phyloP scores from a whole-genome alignment of 352 stramenopile genomes.

The Thalassiosira gravida region DNA sequence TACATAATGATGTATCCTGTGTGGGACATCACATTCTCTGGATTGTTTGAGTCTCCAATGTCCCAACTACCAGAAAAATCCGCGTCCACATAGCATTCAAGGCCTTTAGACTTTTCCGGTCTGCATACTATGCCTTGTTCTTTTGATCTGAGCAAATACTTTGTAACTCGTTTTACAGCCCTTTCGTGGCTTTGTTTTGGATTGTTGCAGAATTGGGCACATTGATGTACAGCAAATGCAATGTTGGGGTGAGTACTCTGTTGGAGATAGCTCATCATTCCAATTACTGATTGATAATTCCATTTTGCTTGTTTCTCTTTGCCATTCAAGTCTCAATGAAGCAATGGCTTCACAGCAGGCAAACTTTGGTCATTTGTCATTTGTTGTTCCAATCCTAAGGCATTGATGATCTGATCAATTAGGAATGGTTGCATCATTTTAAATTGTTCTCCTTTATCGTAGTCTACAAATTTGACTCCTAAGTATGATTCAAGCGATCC shows the following conservation, averaged over 20 bases:
- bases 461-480: neutral
- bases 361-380: neutral
- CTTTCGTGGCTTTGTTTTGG: constrained; percentile 49
- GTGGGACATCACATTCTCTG: neutral
- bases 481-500: neutral
- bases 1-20: neutral
- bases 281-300: neutral
- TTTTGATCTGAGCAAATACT: constrained; percentile 57
- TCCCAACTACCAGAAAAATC: constrained; percentile 57
- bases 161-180: constrained; percentile 44
- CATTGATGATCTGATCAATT: constrained; percentile 11
- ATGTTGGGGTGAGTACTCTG: constrained; percentile 59
- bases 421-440: constrained; percentile 19
- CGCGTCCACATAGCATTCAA: constrained; percentile 60
- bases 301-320: neutral
- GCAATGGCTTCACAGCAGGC: constrained; percentile 7
- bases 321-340: neutral
- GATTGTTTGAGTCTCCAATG: neutral
- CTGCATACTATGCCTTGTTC: constrained; percentile 44
- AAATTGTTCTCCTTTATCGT: neutral
- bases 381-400: neutral
- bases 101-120: constrained; percentile 21
- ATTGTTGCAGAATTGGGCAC: constrained; percentile 32
- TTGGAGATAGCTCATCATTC: constrained; percentile 4
- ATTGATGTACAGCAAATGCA: constrained; percentile 58